Evolutionary conservation across 148 eudicot genomes (phyloP).

Genomic region (Polygonum aviculare): DNA sequence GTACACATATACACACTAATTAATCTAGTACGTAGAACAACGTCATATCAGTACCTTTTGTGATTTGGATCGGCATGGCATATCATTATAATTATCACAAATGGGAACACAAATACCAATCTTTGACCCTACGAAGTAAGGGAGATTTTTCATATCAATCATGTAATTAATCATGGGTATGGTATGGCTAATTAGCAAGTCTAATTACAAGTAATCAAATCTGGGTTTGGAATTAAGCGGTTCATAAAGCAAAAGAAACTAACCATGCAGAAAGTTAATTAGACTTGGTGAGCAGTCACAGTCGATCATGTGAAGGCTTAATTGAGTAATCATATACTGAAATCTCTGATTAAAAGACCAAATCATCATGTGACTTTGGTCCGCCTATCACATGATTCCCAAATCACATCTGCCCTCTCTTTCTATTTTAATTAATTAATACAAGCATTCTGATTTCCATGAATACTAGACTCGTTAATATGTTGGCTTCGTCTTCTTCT

Average conservation of each 20-base stretch:
- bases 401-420: neutral
- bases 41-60: neutral
- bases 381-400: neutral
- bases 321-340: neutral
- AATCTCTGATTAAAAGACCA: neutral
- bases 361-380: conserved; percentile 2
- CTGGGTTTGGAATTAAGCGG: neutral
- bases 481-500: neutral
- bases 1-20: neutral
- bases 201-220: neutral
- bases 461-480: neutral
- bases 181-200: too few relatives aligned
- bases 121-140: neutral
- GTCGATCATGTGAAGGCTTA: neutral
- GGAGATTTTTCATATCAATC: neutral
- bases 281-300: neutral
- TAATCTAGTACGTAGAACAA: neutral
- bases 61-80: neutral
- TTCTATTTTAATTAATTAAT: neutral
- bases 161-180: too few relatives aligned
- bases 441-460: neutral
- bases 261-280: neutral
- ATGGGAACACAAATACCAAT: neutral
- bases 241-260: too few relatives aligned
- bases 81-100: neutral